These are phyloP conservation scores for Suhomyces chickasaworum DNA, from an alignment of 1,139 yeast species.

Conservation along the genomic window DNA sequence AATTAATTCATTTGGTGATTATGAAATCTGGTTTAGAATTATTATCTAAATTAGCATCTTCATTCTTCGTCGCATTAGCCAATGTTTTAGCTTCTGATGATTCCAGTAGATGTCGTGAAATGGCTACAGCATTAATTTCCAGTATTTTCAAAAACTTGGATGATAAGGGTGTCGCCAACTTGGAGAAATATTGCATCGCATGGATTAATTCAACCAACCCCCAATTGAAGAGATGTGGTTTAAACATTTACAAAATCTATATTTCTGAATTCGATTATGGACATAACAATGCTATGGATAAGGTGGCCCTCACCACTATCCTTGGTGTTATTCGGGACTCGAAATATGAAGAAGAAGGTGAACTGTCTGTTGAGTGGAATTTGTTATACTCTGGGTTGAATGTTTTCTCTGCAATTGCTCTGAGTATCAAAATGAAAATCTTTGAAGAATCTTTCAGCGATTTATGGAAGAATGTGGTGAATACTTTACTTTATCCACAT, in stretches of 20 bases:
- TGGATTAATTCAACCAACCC: constrained; percentile 67
- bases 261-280: constrained; percentile 53
- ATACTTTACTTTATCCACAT: constrained; percentile 77
- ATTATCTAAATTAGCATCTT: constrained; percentile 61
- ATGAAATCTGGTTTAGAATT: constrained; percentile 66
- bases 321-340: constrained; percentile 39
- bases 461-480: constrained; percentile 57
- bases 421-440: constrained; percentile 32
- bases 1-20: constrained; percentile 71
- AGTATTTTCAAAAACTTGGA: constrained; percentile 58
- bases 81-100: constrained; percentile 80
- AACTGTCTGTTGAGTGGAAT: constrained; percentile 64
- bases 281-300: constrained; percentile 39
- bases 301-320: constrained; percentile 39
- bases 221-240: constrained; percentile 71
- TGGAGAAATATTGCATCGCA: constrained; percentile 60
- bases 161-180: constrained; percentile 39
- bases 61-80: constrained; percentile 82
- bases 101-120: constrained; percentile 79
- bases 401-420: constrained; percentile 49
- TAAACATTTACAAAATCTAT: constrained; percentile 70
- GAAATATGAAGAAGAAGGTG: constrained; percentile 32
- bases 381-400: constrained; percentile 66
- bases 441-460: constrained; percentile 29
- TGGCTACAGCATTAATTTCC: constrained; percentile 68